These are phyloP conservation scores for Elaeagnus macrophylla DNA, from an alignment of 306 rosid species.

Conservation along the genomic window DNA sequence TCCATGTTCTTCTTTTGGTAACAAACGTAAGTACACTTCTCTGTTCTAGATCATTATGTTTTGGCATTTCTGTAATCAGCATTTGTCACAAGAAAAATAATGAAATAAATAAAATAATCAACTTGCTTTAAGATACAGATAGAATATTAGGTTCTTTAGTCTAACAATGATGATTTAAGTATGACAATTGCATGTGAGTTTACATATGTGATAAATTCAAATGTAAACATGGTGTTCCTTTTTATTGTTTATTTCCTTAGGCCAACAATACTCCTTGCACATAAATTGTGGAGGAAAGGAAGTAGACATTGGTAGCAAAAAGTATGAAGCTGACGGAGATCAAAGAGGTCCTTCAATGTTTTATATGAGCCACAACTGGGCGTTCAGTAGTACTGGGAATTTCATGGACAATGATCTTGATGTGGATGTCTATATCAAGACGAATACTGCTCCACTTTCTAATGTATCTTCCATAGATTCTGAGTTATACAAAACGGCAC, in stretches of 20 bases:
- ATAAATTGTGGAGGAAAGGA: conserved; percentile 86
- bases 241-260: too few species aligned
- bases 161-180: too few species aligned
- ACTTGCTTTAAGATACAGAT: too few species aligned
- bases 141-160: too few species aligned
- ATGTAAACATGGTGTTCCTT: too few species aligned
- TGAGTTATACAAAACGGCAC: conserved; percentile 60
- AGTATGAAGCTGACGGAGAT: conserved; percentile 61
- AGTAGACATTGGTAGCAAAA: conserved; percentile 30
- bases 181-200: too few species aligned
- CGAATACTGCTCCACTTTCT: conserved; percentile 55
- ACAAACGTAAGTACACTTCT: conserved; percentile 35
- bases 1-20: conserved; percentile 42
- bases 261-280: conserved; percentile 35
- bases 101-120: background rate
- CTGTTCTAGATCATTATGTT: background rate
- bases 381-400: conserved; percentile 83
- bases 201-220: too few species aligned
- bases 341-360: conserved; percentile 65
- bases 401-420: conserved; percentile 82
- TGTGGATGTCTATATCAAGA: conserved; percentile 47
- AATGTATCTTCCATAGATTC: conserved; percentile 33
- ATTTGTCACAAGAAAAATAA: background rate
- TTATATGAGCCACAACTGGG: conserved; percentile 52
- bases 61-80: background rate